These are phyloP conservation scores for Diversispora eburnea DNA, from an alignment of 192 early-diverging fungal genomes.

Conservation along the genomic window DNA sequence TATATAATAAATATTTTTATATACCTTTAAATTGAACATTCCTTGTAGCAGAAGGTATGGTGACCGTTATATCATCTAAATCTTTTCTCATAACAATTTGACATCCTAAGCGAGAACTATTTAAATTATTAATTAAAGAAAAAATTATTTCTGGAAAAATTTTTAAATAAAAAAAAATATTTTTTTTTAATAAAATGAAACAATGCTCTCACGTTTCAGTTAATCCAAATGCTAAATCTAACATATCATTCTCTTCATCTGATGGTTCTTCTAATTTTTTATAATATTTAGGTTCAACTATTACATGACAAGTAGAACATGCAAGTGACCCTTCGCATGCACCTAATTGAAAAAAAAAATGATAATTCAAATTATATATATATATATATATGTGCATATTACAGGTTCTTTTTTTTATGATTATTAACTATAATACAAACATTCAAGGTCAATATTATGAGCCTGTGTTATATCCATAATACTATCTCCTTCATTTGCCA, in stretches of 20 bases:
- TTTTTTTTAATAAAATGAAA: background rate
- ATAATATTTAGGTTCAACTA: constrained; percentile 76
- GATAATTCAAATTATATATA: background rate
- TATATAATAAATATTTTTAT: background rate
- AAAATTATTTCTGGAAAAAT: background rate
- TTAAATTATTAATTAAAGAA: background rate
- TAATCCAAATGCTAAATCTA: constrained; percentile 93
- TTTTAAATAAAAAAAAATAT: background rate
- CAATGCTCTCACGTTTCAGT: constrained; percentile 80
- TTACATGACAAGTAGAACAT: constrained; percentile 94
- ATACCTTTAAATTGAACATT: constrained; percentile 45
- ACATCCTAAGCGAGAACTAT: constrained; percentile 87
- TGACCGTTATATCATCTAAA: constrained; percentile 83
- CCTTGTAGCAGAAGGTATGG: constrained; percentile 85
- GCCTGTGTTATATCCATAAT: constrained; percentile 89
- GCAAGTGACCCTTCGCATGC: constrained; percentile 96
- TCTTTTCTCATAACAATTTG: constrained; percentile 83
- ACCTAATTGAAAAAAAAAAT: constrained; percentile 40
- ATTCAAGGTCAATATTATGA: constrained; percentile 91
- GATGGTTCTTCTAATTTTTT: constrained; percentile 85
- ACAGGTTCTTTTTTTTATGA: background rate
- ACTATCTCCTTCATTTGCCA: constrained; percentile 80
- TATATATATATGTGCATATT: background rate
- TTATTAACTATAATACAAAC: constrained; percentile 37
- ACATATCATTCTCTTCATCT: constrained; percentile 98